A percentile compares a stretch with the other conserved stretches of the same genome.
Conservation (phyloP, 2,329 filamentous ascomycete species). For the Botryosphaeria agaves region DNA sequence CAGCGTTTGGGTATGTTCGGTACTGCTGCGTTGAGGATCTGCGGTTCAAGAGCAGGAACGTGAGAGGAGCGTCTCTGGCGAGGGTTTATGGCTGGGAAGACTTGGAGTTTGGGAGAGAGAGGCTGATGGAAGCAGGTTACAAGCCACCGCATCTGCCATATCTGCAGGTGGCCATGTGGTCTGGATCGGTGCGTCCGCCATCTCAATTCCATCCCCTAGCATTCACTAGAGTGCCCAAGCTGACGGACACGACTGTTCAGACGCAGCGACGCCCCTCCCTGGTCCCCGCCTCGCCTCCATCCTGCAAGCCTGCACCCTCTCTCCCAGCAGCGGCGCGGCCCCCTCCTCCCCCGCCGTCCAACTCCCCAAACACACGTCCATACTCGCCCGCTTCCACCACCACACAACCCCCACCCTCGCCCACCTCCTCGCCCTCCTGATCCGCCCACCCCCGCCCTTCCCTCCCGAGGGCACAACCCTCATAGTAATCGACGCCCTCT, state of each 20-base stretch:
- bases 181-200: constrained; percentile 67
- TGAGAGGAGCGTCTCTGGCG: too few relatives aligned
- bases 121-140: constrained; percentile 38
- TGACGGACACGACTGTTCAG: constrained; percentile 11
- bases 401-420: constrained; percentile 40
- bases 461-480: constrained; percentile 47
- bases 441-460: constrained; percentile 45
- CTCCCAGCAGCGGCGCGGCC: constrained; percentile 1
- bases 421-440: constrained; percentile 54
- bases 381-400: constrained; percentile 43
- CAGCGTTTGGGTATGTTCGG: constrained; percentile 51
- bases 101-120: constrained; percentile 7
- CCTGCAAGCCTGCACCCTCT: constrained; percentile 2
- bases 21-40: constrained; percentile 5
- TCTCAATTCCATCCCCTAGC: too few relatives aligned
- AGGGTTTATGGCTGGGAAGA: not conserved
- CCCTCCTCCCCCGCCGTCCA: not conserved
- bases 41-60: too few relatives aligned
- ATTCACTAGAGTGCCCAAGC: not conserved
- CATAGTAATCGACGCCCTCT: constrained; percentile 62
- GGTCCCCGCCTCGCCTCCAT: constrained; percentile 30
- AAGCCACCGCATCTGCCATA: constrained; percentile 48
- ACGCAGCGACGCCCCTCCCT: constrained; percentile 32
- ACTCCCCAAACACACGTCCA: constrained; percentile 11
- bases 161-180: constrained; percentile 44